phyloP scores from a whole-genome alignment of 2,329 filamentous ascomycete species.

The Laburnicola sp. region DNA sequence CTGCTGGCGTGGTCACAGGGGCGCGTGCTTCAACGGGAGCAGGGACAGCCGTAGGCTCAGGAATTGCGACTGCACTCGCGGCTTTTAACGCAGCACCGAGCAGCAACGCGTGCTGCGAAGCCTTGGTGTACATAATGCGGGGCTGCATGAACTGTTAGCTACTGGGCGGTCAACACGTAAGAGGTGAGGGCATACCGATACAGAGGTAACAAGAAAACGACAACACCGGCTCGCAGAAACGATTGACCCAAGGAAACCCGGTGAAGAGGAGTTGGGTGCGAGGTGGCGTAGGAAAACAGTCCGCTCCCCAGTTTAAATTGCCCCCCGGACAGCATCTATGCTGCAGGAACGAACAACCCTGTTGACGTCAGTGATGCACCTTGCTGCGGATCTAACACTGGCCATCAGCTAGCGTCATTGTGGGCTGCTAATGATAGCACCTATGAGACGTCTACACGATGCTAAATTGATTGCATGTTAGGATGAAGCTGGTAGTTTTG shows the following conservation, averaged over 20 bases:
- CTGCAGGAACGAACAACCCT: conserved; percentile 6
- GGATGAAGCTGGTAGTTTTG: too few species aligned
- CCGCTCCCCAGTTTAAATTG: conserved; percentile 3
- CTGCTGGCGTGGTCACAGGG: conserved; percentile 40
- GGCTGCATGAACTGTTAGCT: conserved; percentile 4
- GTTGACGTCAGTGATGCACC: conserved; percentile 1
- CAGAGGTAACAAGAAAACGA: neutral
- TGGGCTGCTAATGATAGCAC: too few species aligned
- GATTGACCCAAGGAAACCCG: conserved; percentile 15
- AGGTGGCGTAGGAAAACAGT: neutral
- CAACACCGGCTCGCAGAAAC: conserved; percentile 7
- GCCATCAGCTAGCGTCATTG: too few species aligned
- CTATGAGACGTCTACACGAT: too few species aligned
- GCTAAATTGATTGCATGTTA: too few species aligned
- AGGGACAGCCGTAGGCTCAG: conserved; percentile 38
- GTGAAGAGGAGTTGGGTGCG: neutral
- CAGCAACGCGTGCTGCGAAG: conserved; percentile 26
- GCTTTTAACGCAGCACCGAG: conserved; percentile 25
- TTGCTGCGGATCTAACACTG: too few species aligned
- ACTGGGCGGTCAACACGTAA: neutral
- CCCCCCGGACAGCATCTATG: neutral
- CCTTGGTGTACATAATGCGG: conserved; percentile 20
- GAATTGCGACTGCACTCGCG: conserved; percentile 33
- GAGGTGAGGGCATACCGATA: conserved; percentile 1
- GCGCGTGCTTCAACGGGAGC: conserved; percentile 32